A percentile compares a stretch with the other conserved stretches of the same genome.
Conservation (phyloP, 2,329 filamentous ascomycete genomes). For the Arthrobotrys entomopaga region DNA sequence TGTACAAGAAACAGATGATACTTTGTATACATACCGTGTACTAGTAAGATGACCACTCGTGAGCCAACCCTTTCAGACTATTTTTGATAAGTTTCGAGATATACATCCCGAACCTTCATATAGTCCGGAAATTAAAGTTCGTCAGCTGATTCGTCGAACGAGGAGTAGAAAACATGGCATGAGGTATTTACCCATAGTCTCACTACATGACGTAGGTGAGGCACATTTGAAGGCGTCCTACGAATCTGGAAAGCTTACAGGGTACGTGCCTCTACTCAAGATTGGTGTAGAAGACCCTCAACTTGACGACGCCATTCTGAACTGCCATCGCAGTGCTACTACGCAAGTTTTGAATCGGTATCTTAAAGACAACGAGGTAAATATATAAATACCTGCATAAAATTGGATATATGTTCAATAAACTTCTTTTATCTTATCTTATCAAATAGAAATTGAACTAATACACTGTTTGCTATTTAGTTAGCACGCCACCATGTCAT, state of each 20-base stretch:
- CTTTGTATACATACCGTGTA: slow-evolving; percentile 52
- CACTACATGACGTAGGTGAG: slow-evolving; percentile 49
- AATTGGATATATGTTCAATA: no score
- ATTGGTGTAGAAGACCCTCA: slow-evolving; percentile 51
- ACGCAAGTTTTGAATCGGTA: slow-evolving; percentile 38
- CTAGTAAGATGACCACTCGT: slow-evolving; percentile 49
- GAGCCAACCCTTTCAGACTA: slow-evolving; percentile 24
- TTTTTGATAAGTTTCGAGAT: slow-evolving; percentile 25
- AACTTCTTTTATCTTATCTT: not conserved
- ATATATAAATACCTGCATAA: not conserved
- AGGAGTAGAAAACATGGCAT: slow-evolving; percentile 60
- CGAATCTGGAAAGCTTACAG: slow-evolving; percentile 46
- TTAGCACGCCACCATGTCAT: slow-evolving; percentile 67
- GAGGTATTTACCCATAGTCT: slow-evolving; percentile 56
- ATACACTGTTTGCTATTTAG: slow-evolving; percentile 30
- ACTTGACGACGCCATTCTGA: slow-evolving; percentile 50
- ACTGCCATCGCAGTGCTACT: slow-evolving; percentile 47
- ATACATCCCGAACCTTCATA: slow-evolving; percentile 19
- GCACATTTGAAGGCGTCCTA: slow-evolving; percentile 16
- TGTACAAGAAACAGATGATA: slow-evolving; percentile 40
- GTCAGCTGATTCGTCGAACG: slow-evolving; percentile 50
- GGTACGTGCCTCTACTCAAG: slow-evolving; percentile 33
- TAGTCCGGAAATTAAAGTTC: slow-evolving; percentile 24
- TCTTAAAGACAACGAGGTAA: slow-evolving; percentile 56
- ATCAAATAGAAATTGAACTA: not conserved